phyloP scores from a whole-genome alignment of 257 asterid species.

The Lithospermum erythrorhizon region DNA sequence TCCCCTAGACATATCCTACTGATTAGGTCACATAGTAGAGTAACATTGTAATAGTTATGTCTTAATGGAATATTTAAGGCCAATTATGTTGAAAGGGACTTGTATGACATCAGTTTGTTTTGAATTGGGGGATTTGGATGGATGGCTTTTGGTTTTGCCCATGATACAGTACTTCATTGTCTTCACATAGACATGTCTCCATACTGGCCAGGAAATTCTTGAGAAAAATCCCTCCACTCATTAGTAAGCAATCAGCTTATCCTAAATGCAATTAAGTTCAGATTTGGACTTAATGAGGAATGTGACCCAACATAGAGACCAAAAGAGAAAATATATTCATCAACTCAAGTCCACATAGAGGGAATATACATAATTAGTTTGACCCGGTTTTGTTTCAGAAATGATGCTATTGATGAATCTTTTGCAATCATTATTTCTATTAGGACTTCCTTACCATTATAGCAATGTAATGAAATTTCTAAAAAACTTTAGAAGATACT shows the following conservation, averaged over 20 bases:
- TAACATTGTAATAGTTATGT: conserved; percentile 47
- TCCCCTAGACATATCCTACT: conserved; percentile 20
- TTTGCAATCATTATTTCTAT: neutral
- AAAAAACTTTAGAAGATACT: neutral
- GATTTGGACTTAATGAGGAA: neutral
- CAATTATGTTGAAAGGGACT: conserved; percentile 39
- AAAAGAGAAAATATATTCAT: no score
- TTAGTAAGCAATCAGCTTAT: no score
- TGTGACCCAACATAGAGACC: no score
- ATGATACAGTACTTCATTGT: conserved; percentile 12
- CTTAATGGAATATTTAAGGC: conserved; percentile 37
- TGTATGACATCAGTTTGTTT: conserved; percentile 11
- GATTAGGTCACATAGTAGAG: conserved; percentile 31
- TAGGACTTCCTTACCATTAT: no score
- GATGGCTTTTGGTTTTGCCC: conserved; percentile 9
- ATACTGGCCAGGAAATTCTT: neutral
- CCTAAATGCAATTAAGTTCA: neutral
- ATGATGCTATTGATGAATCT: no score
- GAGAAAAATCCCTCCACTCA: no score
- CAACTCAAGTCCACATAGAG: neutral
- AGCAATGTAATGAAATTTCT: no score
- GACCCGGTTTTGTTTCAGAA: neutral
- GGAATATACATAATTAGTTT: neutral
- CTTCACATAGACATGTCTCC: conserved; percentile 7
- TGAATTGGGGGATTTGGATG: conserved; percentile 22